These are phyloP conservation scores for Stylosanthes scabra DNA, from an alignment of 331 rosid species.

Conservation along the genomic window DNA sequence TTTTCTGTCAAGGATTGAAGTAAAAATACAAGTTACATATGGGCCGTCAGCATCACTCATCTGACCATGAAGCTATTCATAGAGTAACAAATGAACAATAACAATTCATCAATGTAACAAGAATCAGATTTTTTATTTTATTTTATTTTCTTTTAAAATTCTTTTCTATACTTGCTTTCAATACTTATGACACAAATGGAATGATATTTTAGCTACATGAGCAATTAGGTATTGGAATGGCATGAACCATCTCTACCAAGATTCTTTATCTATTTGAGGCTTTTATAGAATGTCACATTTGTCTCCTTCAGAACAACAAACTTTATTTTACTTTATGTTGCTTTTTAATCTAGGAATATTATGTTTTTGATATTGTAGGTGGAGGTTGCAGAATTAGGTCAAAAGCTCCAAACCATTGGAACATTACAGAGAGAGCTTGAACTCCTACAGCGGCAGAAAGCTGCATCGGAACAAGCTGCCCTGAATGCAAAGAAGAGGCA, in stretches of 20 bases:
- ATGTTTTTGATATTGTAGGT: conserved; percentile 60
- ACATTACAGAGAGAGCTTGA: conserved; percentile 88
- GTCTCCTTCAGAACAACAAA: not conserved
- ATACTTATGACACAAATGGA: not conserved
- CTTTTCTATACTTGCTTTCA: conserved; percentile 10
- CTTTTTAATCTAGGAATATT: conserved; percentile 19
- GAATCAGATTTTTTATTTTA: not conserved
- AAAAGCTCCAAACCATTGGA: conserved; percentile 91
- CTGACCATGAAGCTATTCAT: not conserved
- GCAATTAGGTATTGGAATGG: not conserved
- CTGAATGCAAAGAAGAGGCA: conserved; percentile 69
- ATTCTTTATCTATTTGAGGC: not conserved
- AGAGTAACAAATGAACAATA: not conserved
- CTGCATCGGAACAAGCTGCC: conserved; percentile 90
- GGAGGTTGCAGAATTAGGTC: conserved; percentile 88
- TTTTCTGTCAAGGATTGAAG: conserved; percentile 5
- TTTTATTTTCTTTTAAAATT: not conserved
- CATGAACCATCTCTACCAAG: not conserved
- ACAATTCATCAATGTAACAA: not conserved
- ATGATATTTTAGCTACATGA: not conserved
- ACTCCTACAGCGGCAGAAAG: conserved; percentile 90
- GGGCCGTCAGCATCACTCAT: conserved; percentile 18
- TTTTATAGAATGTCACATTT: conserved; percentile 6
- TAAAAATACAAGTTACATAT: not conserved
- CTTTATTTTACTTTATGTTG: not conserved